Conservation (phyloP, 805 yeast genomes). For the Schwanniomyces vanrijiae region DNA sequence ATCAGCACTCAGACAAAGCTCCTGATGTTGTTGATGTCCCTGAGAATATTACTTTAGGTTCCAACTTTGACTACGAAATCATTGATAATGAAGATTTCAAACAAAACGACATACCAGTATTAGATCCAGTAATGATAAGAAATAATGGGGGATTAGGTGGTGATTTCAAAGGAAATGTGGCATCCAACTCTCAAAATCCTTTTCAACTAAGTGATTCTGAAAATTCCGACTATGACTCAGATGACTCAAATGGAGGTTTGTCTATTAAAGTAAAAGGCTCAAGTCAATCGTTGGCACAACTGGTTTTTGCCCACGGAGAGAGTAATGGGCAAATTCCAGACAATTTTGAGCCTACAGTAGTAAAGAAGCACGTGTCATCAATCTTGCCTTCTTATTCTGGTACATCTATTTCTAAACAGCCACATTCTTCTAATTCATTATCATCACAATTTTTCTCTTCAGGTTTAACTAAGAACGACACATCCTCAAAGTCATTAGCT, state of each 20-base stretch:
- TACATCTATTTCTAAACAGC: slow-evolving; percentile 36
- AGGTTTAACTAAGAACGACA: slow-evolving; percentile 9
- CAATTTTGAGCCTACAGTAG: slow-evolving; percentile 22
- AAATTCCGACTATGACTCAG: slow-evolving; percentile 27
- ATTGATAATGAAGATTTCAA: slow-evolving; percentile 25
- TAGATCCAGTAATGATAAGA: slow-evolving; percentile 18
- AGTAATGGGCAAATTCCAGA: slow-evolving; percentile 21
- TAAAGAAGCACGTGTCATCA: slow-evolving; percentile 20
- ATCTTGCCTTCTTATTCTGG: slow-evolving; percentile 37
- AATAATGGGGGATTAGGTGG: slow-evolving; percentile 5
- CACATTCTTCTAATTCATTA: slow-evolving; percentile 40
- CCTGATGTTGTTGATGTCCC: slow-evolving; percentile 49
- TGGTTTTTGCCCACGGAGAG: slow-evolving; percentile 26
- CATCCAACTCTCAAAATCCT: background rate
- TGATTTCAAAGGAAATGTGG: background rate
- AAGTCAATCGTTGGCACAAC: slow-evolving; percentile 45
- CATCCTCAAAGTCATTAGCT: slow-evolving; percentile 14
- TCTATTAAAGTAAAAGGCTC: slow-evolving; percentile 39
- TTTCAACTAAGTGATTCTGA: slow-evolving; percentile 15
- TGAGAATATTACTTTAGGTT: slow-evolving; percentile 42
- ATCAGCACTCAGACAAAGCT: slow-evolving; percentile 14
- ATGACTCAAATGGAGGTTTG: slow-evolving; percentile 35
- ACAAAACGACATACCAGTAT: slow-evolving; percentile 23
- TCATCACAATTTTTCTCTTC: slow-evolving; percentile 38
- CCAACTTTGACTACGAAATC: slow-evolving; percentile 38